A percentile compares a stretch with the other conserved stretches of the same genome.
Conservation (phyloP, 139 green algal genomes). For the Mesostigma viride region DNA sequence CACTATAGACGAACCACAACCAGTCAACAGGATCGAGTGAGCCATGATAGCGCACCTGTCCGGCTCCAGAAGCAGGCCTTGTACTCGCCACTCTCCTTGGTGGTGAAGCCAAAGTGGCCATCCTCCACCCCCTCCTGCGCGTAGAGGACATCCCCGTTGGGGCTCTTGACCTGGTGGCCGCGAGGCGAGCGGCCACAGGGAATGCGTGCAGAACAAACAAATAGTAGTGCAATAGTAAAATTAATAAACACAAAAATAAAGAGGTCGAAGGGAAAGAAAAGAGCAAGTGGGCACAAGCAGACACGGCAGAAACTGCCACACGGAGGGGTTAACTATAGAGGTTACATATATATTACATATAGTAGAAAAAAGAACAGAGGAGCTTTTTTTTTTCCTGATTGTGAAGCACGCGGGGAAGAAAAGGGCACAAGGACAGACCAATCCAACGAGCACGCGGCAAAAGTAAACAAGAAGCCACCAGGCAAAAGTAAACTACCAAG, state of each 20-base stretch:
- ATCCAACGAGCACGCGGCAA: too few relatives aligned
- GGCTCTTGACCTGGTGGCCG: conserved; percentile 30
- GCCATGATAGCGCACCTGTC: background rate
- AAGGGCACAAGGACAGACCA: too few relatives aligned
- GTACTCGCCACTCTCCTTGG: conserved; percentile 63
- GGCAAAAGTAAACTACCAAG: too few relatives aligned
- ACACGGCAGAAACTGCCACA: background rate
- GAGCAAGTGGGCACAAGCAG: background rate
- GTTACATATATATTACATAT: too few relatives aligned
- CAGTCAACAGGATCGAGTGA: too few relatives aligned
- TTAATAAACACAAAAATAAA: background rate
- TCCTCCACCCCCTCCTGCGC: conserved; percentile 11
- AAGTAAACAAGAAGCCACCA: too few relatives aligned
- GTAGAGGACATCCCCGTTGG: conserved; percentile 37
- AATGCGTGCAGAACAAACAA: background rate
- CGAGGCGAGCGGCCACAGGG: background rate
- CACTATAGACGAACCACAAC: too few relatives aligned
- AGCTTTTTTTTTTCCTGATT: too few relatives aligned
- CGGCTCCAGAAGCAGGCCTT: conserved; percentile 70
- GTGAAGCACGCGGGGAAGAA: too few relatives aligned
- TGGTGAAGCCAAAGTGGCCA: conserved; percentile 69
- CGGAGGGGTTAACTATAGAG: too few relatives aligned
- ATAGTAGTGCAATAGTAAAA: background rate
- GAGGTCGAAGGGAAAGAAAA: background rate
- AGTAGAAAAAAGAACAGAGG: too few relatives aligned